These are phyloP conservation scores for Mycena belliarum DNA, from an alignment of 768 basidiomycete species.

Conservation along the genomic window DNA sequence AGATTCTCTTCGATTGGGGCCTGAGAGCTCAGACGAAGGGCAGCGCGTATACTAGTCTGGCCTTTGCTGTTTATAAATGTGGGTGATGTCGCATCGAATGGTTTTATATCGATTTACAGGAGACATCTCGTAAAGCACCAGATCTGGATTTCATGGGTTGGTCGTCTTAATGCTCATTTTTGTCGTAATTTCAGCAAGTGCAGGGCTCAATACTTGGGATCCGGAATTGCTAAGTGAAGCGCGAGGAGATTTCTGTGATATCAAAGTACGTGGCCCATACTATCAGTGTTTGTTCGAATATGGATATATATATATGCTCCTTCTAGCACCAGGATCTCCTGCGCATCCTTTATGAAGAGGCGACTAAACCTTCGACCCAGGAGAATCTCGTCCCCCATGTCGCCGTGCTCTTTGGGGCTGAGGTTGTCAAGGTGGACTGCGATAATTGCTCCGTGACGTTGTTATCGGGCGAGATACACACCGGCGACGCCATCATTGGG, in stretches of 20 bases:
- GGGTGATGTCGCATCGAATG: background rate
- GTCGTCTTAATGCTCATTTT: background rate
- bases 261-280: conserved; percentile 5
- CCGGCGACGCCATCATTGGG: conserved; percentile 10
- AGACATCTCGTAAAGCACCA: background rate
- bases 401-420: conserved; percentile 1
- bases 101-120: background rate
- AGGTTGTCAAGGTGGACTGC: conserved; percentile 4
- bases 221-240: conserved; percentile 14
- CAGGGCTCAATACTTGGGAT: conserved; percentile 8
- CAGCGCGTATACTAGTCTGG: conserved; percentile 5
- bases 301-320: too few relatives aligned
- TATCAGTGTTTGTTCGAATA: background rate
- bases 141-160: conserved; percentile 9
- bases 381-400: background rate
- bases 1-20: conserved; percentile 20
- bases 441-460: conserved; percentile 4
- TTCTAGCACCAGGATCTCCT: conserved; percentile 17
- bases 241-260: conserved; percentile 13
- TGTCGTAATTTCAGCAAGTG: background rate
- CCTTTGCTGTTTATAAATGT: conserved; percentile 17
- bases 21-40: conserved; percentile 8
- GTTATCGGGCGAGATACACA: background rate
- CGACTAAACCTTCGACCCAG: background rate
- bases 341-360: conserved; percentile 2